Percentiles rank a stretch among this genome's conserved stretches.
Conservation (phyloP, 306 rosid species). For the Spatholobus suberectus region DNA sequence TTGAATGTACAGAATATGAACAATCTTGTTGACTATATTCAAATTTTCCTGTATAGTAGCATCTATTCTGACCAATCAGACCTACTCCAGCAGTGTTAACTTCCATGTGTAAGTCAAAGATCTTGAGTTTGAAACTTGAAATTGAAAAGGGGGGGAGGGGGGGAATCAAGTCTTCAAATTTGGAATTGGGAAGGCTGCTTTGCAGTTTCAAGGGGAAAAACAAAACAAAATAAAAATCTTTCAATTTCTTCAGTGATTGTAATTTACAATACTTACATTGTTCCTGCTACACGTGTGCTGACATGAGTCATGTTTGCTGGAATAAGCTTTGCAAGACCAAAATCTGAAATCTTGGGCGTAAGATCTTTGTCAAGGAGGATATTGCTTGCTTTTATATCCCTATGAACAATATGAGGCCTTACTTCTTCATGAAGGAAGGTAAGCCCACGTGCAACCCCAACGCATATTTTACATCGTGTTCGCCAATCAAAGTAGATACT, state of each 20-base stretch:
- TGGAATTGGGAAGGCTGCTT: neutral
- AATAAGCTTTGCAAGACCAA: slow-evolving; percentile 94
- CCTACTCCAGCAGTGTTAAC: neutral
- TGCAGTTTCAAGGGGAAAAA: neutral
- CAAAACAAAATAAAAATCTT: neutral
- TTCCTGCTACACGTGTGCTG: slow-evolving; percentile 99
- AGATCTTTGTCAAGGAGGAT: slow-evolving; percentile 84
- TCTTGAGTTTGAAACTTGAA: slow-evolving; percentile 1
- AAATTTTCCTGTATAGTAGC: neutral
- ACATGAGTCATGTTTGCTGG: slow-evolving; percentile 86
- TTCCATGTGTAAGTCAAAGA: neutral
- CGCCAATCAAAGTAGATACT: slow-evolving; percentile 68
- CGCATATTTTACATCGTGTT: slow-evolving; percentile 61
- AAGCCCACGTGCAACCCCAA: slow-evolving; percentile 86
- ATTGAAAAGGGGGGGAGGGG: slow-evolving; percentile 4
- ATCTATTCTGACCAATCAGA: slow-evolving; percentile 8
- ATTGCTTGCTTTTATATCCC: slow-evolving; percentile 98
- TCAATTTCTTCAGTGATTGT: slow-evolving; percentile 22
- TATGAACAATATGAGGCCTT: slow-evolving; percentile 83
- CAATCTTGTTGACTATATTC: neutral
- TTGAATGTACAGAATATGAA: too few relatives aligned
- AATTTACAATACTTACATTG: slow-evolving; percentile 68
- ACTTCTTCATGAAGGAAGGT: slow-evolving; percentile 93
- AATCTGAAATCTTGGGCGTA: slow-evolving; percentile 88
- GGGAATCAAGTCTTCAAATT: neutral